These are phyloP conservation scores for Aciculoconidium aculeatum DNA, from an alignment of 805 yeast species.

Conservation along the genomic window DNA sequence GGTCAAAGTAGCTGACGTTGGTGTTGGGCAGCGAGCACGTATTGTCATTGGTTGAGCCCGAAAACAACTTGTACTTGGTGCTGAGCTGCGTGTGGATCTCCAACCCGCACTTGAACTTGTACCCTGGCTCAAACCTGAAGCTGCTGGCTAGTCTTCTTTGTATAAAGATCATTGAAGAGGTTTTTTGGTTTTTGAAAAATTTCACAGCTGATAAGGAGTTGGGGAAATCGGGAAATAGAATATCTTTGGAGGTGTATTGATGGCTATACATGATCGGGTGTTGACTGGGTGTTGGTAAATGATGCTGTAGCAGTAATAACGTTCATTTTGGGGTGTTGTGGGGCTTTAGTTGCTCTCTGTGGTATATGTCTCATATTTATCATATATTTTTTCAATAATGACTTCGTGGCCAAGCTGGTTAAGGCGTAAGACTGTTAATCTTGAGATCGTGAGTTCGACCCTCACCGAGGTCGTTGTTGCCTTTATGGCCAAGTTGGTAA, in stretches of 20 bases:
- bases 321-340: too few relatives aligned
- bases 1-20: constrained; percentile 71
- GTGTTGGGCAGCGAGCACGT: constrained; percentile 52
- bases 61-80: constrained; percentile 71
- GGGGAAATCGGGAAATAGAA: too few relatives aligned
- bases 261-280: too few relatives aligned
- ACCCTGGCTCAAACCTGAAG: constrained; percentile 14
- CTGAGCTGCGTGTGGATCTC: constrained; percentile 90
- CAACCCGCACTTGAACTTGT: constrained; percentile 68
- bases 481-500: constrained; percentile 12
- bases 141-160: not conserved
- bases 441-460: constrained; percentile 17
- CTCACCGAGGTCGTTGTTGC: constrained; percentile 14
- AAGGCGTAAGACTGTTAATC: constrained; percentile 17
- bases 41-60: constrained; percentile 41
- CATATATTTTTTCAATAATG: too few relatives aligned
- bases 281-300: too few relatives aligned
- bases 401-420: constrained; percentile 17
- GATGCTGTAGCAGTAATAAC: too few relatives aligned
- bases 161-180: too few relatives aligned
- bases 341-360: too few relatives aligned
- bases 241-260: too few relatives aligned
- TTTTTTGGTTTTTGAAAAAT: too few relatives aligned
- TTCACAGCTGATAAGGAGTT: too few relatives aligned
- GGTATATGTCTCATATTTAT: too few relatives aligned